Evolutionary conservation across 78 protist genomes (phyloP).

Genomic region (Monocercomonoides exilis): DNA sequence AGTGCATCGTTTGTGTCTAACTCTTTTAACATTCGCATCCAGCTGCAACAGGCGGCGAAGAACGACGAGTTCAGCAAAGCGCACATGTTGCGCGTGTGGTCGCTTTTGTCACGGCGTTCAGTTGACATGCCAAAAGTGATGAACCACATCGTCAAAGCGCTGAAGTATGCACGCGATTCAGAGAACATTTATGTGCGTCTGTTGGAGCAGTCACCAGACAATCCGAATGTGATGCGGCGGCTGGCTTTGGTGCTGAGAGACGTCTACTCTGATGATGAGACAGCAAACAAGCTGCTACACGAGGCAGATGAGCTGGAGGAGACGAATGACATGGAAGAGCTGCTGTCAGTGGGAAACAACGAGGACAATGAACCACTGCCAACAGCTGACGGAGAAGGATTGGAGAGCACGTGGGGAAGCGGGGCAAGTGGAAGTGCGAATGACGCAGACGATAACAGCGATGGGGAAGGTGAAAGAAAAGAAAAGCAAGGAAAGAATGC

Average conservation of each 20-base stretch:
- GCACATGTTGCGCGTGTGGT: neutral
- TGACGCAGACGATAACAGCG: too few relatives aligned
- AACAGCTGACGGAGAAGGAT: too few relatives aligned
- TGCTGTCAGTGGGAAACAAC: too few relatives aligned
- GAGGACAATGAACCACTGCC: too few relatives aligned
- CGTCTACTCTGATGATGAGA: neutral
- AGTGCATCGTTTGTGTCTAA: too few relatives aligned
- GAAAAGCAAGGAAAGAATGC: too few relatives aligned
- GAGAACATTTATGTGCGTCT: neutral
- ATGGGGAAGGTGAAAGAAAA: too few relatives aligned
- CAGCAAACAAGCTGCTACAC: neutral
- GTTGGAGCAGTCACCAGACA: neutral
- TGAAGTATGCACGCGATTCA: neutral
- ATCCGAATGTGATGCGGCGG: neutral
- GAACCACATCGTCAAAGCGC: neutral
- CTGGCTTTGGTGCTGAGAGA: neutral
- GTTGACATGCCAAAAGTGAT: neutral
- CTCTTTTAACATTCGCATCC: neutral
- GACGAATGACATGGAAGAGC: neutral
- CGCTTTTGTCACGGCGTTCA: neutral
- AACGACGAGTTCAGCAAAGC: neutral
- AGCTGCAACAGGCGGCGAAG: neutral
- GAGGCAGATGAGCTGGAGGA: neutral
- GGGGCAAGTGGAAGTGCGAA: too few relatives aligned
- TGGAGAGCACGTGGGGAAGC: too few relatives aligned